Base-by-base conservation (phyloP, 371 early-diverging fungal species). In the Rhizopus sp. region DNA sequence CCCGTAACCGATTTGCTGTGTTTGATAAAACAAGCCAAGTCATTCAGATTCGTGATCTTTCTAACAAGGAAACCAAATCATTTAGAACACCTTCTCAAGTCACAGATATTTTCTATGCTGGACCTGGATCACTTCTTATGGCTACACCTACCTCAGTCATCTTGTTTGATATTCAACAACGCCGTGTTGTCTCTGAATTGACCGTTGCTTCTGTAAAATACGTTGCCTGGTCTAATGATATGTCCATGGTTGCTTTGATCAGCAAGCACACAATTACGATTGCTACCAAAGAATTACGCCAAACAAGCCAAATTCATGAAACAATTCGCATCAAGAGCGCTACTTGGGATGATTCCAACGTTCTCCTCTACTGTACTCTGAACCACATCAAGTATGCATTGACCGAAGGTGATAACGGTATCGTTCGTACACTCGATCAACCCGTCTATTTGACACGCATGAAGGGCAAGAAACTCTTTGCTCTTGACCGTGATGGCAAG, bases 361-460 rank as follows among this genome's bases (percentile, higher is more conserved):
- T 96, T 8, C 90, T 99, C 57, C 73, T 99, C 45, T 99, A 99
- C 79, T 89, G 98, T 47, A 99, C 99, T 6, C 85, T 95, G 58
- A 98, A 97, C 78, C 99, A 99, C 70, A 86, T 99, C 70, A 99
- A 99, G 78, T 99, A 96, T 76, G 90, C 92, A n/a, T 86, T 98
- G 34, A 88, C 93, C 3, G 88, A 95, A 56, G 95, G 96, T 84
- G 99, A 98, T 72, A 88, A 86, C 50, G 98, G 99, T 12, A 96
- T 96, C 60, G 90, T 99, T 50, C 89, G 94, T 37, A 99, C 99
- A 0, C 76, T 97, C 34, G 97, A 98, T 50, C 93, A 95, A 66
- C 95, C 95, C 10, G 85, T 98, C 6, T 96, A 97, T 68, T 68
- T 98, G 55, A 88, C 93, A 9, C 82, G 89, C 34, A 86, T 93